These are phyloP conservation scores for Conticribra weissflogii DNA, from an alignment of 108 stramenopile species.

Conservation along the genomic window DNA sequence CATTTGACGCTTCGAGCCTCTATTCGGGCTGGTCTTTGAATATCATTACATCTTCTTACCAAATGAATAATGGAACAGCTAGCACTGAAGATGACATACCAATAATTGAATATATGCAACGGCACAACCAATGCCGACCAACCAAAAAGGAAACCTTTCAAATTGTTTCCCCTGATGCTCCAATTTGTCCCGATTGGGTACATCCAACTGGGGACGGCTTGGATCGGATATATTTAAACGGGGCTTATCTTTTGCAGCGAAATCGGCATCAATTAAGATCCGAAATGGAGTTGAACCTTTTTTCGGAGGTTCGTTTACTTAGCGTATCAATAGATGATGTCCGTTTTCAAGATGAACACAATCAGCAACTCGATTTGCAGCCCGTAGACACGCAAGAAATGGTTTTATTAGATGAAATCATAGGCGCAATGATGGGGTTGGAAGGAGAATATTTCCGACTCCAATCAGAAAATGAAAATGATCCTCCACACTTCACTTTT, in stretches of 20 bases:
- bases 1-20: conserved; percentile 21
- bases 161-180: conserved; percentile 47
- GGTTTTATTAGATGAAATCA: conserved; percentile 73
- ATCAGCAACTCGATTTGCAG: conserved; percentile 21
- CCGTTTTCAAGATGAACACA: background rate
- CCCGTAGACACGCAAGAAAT: conserved; percentile 57
- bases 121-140: conserved; percentile 57
- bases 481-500: conserved; percentile 32
- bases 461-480: conserved; percentile 13
- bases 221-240: conserved; percentile 56
- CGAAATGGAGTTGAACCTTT: conserved; percentile 21
- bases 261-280: conserved; percentile 29
- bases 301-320: background rate
- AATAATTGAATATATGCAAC: conserved; percentile 57
- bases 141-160: conserved; percentile 67
- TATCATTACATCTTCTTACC: conserved; percentile 44
- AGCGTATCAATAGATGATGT: conserved; percentile 2
- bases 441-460: conserved; percentile 66
- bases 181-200: conserved; percentile 76
- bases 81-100: conserved; percentile 41
- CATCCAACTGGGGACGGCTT: conserved; percentile 33
- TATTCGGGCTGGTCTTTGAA: conserved; percentile 31
- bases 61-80: conserved; percentile 39
- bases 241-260: conserved; percentile 24
- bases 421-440: conserved; percentile 83